Conservation (phyloP, 1,284 basidiomycete genomes). For the Trichosporon inkin region DNA sequence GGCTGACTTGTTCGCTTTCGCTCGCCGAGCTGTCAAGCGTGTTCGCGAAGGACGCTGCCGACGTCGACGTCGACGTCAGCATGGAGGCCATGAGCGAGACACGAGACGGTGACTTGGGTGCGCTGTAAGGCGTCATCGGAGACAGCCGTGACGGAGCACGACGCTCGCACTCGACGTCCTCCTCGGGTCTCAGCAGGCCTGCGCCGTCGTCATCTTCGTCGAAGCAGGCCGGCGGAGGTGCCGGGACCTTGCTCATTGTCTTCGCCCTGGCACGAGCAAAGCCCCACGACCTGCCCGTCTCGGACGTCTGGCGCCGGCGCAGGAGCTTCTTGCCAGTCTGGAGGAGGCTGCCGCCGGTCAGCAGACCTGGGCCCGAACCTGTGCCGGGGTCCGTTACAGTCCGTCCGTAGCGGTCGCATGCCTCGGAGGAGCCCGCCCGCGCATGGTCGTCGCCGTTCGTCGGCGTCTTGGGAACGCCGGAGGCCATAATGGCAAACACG, state of each 20-base stretch:
- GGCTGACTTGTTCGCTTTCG: background rate
- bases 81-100: background rate
- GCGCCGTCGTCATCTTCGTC: background rate
- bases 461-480: background rate
- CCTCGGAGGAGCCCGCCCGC: background rate
- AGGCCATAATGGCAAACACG: background rate
- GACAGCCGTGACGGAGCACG: background rate
- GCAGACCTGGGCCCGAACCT: background rate
- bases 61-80: background rate
- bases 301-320: background rate
- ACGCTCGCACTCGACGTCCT: background rate
- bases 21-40: background rate
- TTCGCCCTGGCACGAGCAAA: background rate
- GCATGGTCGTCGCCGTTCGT: background rate
- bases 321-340: background rate
- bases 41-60: background rate
- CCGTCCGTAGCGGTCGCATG: background rate
- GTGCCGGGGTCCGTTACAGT: background rate
- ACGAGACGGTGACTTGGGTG: background rate
- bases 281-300: background rate
- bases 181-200: background rate
- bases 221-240: background rate
- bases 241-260: background rate
- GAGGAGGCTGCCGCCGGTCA: background rate
- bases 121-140: background rate